Conservation (phyloP, 345 rosid genomes). For the Eucalyptus melliodora region DNA sequence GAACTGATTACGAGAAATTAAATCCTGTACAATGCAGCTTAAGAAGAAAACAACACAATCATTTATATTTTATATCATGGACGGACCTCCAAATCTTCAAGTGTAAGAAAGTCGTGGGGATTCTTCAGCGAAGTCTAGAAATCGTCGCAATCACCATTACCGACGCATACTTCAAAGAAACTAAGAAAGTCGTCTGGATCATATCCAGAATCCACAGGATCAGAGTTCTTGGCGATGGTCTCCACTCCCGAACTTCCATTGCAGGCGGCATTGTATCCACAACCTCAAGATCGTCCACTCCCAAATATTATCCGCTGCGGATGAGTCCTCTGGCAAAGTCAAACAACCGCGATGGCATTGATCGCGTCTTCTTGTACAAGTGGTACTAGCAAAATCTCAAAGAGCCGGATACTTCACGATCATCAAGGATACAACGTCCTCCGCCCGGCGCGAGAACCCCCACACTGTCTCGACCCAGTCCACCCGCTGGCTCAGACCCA, state of each 20-base stretch:
- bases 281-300: background rate
- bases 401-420: background rate
- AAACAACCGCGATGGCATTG: background rate
- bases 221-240: background rate
- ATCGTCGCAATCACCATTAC: fast-evolving
- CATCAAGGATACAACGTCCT: background rate
- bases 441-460: background rate
- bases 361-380: background rate
- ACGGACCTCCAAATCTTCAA: background rate
- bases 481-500: background rate
- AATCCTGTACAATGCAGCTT: background rate
- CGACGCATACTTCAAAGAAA: fast-evolving
- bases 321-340: background rate
- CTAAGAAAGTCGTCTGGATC: background rate
- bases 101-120: background rate
- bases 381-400: background rate
- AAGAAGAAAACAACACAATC: too few relatives aligned
- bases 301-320: fast-evolving
- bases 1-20: background rate
- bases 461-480: background rate
- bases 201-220: too few relatives aligned
- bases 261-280: background rate
- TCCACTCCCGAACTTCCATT: background rate
- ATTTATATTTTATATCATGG: background rate
- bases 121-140: background rate